Percentiles rank a stretch among this genome's conserved stretches.
Conservation (phyloP, 2,329 filamentous ascomycete species). For the Aspergillus sergii region DNA sequence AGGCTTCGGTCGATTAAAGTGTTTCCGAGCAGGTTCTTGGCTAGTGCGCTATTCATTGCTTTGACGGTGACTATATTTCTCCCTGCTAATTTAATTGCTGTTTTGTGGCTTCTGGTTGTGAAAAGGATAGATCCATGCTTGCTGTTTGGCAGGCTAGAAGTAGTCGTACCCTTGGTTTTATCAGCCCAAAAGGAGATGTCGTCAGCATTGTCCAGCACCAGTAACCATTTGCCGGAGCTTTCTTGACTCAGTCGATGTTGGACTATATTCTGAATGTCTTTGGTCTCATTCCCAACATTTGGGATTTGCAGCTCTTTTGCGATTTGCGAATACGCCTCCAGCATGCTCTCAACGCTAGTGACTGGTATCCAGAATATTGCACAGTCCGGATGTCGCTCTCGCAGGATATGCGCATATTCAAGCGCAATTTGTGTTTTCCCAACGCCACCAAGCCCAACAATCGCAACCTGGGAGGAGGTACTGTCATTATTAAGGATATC, state of each 20-base stretch:
- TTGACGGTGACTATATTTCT: background rate
- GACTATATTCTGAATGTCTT: background rate
- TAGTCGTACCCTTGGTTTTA: background rate
- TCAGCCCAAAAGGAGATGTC: background rate
- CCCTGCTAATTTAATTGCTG: background rate
- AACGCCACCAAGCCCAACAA: background rate
- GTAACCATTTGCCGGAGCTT: background rate
- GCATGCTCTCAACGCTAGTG: background rate
- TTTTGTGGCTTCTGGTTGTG: background rate
- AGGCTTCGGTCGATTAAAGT: background rate
- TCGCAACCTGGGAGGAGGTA: conserved; percentile 14
- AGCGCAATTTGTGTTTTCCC: conserved; percentile 1
- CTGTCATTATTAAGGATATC: background rate
- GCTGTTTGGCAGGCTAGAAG: background rate
- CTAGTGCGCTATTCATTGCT: background rate
- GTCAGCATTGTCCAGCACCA: background rate
- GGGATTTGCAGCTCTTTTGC: background rate
- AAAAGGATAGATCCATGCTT: background rate
- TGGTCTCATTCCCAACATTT: background rate
- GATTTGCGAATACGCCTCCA: background rate
- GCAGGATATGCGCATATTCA: background rate
- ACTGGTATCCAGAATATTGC: conserved; percentile 1
- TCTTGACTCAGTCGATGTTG: background rate
- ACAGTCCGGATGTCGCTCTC: background rate
- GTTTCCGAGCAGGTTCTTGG: background rate